Conservation (phyloP, 2,329 filamentous ascomycete species). For the Colletotrichum liaoningense region DNA sequence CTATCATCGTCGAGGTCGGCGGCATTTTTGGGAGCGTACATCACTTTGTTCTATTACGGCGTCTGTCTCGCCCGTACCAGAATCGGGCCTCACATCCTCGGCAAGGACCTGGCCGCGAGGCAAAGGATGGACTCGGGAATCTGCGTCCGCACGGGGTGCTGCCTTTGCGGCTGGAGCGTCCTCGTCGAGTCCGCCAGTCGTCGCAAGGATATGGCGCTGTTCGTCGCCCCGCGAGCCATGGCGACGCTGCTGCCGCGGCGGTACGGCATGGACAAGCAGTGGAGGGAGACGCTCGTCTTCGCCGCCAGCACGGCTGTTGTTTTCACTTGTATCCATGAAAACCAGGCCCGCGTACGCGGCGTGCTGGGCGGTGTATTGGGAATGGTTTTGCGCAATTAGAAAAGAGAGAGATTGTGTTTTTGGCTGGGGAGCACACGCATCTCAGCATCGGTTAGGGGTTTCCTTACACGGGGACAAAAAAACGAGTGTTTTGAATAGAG, state of each 20-base stretch:
- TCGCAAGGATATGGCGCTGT: slow-evolving; percentile 81
- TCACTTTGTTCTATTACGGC: slow-evolving; percentile 85
- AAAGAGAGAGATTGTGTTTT: not conserved
- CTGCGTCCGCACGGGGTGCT: slow-evolving; percentile 78
- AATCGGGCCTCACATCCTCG: slow-evolving; percentile 76
- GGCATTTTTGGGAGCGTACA: slow-evolving; percentile 81
- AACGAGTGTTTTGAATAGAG: not conserved
- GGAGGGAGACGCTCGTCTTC: slow-evolving; percentile 75
- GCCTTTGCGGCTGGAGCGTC: slow-evolving; percentile 85
- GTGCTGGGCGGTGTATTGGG: slow-evolving; percentile 72
- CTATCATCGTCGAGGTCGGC: slow-evolving; percentile 76
- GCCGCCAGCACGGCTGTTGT: slow-evolving; percentile 76
- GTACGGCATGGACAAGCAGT: slow-evolving; percentile 72
- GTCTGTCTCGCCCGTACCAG: slow-evolving; percentile 83
- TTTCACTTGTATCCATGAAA: slow-evolving; percentile 75
- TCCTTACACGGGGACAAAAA: not conserved
- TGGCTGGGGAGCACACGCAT: not conserved
- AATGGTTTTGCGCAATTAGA: slow-evolving; percentile 56
- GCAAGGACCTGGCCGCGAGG: slow-evolving; percentile 57
- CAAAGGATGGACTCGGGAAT: slow-evolving; percentile 70
- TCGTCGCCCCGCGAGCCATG: slow-evolving; percentile 82
- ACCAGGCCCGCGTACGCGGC: slow-evolving; percentile 72
- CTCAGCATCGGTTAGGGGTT: not conserved
- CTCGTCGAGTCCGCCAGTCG: slow-evolving; percentile 75
- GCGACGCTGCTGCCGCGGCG: slow-evolving; percentile 79